These are phyloP conservation scores for Solanum bukasovii DNA, from an alignment of 257 asterid genomes.

Conservation along the genomic window DNA sequence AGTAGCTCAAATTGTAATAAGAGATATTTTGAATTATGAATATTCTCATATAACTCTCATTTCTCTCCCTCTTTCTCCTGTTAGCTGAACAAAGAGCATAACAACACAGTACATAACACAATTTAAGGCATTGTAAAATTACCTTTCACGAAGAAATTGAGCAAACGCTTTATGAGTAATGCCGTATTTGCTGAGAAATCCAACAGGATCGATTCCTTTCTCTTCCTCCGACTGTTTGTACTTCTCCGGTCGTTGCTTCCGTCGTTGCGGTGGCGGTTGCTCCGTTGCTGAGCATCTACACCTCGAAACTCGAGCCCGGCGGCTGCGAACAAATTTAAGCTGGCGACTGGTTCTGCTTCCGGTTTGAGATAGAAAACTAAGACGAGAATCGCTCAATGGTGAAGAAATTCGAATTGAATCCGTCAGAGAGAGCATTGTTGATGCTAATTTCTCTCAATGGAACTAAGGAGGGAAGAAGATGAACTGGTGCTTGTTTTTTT, in stretches of 20 bases:
- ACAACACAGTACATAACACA: background rate
- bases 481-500: background rate
- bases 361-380: background rate
- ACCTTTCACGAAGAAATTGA: slow-evolving; percentile 93
- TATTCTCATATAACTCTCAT: background rate
- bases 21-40: background rate
- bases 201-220: slow-evolving; percentile 67
- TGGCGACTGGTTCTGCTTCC: slow-evolving; percentile 23
- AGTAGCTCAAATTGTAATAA: background rate
- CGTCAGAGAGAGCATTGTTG: background rate
- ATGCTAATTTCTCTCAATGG: background rate
- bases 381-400: background rate
- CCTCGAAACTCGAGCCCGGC: slow-evolving; percentile 11
- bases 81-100: background rate
- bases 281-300: slow-evolving; percentile 21
- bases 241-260: background rate
- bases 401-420: background rate
- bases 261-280: background rate
- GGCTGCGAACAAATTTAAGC: slow-evolving; percentile 19
- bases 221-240: slow-evolving; percentile 5
- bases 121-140: background rate
- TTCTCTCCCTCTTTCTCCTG: background rate
- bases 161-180: slow-evolving; percentile 61
- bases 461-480: background rate
- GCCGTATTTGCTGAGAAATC: slow-evolving; percentile 67